Base-by-base conservation (phyloP, 2,329 filamentous ascomycete genomes). In the Helotiales sp. region DNA sequence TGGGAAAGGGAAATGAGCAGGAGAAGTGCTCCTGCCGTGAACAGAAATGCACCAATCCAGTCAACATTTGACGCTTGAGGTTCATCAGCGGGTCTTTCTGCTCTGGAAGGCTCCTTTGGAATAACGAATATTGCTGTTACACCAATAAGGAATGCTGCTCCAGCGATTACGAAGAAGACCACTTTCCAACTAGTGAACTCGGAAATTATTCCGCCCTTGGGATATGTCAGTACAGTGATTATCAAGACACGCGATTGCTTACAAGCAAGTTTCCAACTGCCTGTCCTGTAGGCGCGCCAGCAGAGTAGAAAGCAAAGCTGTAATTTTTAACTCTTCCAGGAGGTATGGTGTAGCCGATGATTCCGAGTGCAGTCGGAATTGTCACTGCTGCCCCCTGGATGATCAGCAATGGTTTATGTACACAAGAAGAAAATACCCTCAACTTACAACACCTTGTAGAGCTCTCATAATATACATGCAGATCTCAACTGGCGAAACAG, bases 261-360 rank as follows among this genome's bases (percentile, higher is more conserved):
- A 75, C 72, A 43, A 76, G 28, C 7, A 76, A 5, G 73, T 90
- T 92, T 2, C 90, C 90, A 62, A 88, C 86, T 8, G 91, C 82
- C 57, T 83, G 85, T 0, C 90, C 89, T 0, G 91, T 78, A 0
- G 90, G 89, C 0, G 89, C 86, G 1, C 89, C 89, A 1, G 88
- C 88, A 20, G 86, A 84, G 66, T 90, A 91, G 24, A 84, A 82
- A 43, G 86, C 86, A 71, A 92, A 91, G 1, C 89, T 89, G 74
- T 91, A 90, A 72, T 90, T 91, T 78, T 91, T 91, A 3, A 88
- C 86, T 70, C 86, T 88, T 0, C 89, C 88, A 0, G 89, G 88
- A 0, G 86, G 85, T 63, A 92, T 92, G 0, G 87, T 91, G 1
- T 86, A 85, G 0, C 89, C 89, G 2, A 92, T 77, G 45, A 92